Base-by-base conservation (phyloP, 306 rosid genomes). In the Dalbergia oliveri region DNA sequence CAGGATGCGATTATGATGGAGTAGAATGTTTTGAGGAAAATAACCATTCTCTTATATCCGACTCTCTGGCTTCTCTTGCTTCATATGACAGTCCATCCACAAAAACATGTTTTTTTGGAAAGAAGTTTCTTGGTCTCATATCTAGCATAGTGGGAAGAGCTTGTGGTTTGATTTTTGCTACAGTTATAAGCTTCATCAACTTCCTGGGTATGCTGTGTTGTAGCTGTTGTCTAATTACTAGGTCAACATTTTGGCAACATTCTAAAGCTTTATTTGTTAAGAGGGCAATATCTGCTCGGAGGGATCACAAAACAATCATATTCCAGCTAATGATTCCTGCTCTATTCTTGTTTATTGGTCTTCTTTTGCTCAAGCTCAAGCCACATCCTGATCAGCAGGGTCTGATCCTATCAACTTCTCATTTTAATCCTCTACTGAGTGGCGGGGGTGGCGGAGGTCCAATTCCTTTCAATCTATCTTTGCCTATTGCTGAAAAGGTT, bases 381-480 rank as follows among this genome's bases (percentile, higher is more conserved):
- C 97, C 99, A 73, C 99, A 94, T 89, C 99, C 99, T 72, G 99
- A 93, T 88, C 97, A 93, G 88, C 73, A 33, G 63, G 85, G 94
- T 41, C 79, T 94, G 84, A 90, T 89, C 54, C 91, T 94, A 79
- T 90, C 99, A 86, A 94, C 99, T 59, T 86, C 94, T 76, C 70
- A 91, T 67, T 94, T 94, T 83, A 94, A 94, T 90, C 95, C 99
- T 66, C 81, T 93, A 50, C 78, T 94, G 89, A 84, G 92, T 6
- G 94, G 97, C 45, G 97, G 92, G 66, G 97, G 98, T 58, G 99
- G 99, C 34, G 98, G 98, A 59, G 95, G 97, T 67, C 99, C 99
- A 84, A 90, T 94, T 86, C 97, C 99, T 58, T 94, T 86, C 76
- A 86, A 94, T 86, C 85, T 90, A 12, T 89, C 93, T 54, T 78